Base-by-base conservation (phyloP, 345 rosid genomes). In the Carallia brachiata region DNA sequence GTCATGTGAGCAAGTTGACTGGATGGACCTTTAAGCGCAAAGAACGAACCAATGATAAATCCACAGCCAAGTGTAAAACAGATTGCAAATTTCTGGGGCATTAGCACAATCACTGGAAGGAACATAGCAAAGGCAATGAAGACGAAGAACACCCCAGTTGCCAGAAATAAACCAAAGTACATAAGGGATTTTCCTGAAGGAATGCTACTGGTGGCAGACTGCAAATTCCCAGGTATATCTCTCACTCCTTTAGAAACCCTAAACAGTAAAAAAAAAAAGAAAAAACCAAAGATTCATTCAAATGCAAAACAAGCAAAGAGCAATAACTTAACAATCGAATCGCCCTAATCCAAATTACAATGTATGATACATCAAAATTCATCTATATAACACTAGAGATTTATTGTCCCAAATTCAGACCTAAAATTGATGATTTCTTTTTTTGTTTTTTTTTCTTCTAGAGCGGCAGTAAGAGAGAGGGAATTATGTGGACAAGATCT, bases 1-100 rank as follows among this genome's bases (percentile, higher is more conserved):
- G 85, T 73, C 99, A 92, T 92, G 78, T 95, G 98, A 4, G 76
- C 80, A 19, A 92, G 82, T 78, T 92, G 98, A 75, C 77, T 84
- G 82, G 77, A 74, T 17, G 98, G 91, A 75, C 99, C 99, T 76
- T 87, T 88, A 68, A 95, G 92, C 17, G 97, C 94, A 30, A 92
- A 89, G 82, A 95, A 92, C 4, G 98, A 90, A 7, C 88, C 91
- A 61, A 92, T 84, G 72, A 95, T 92, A 72, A 92, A 89, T 67
- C 80, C 79, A 75, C 99, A 90, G 55, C 99, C 99, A 23, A 92
- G 77, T 34, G 98, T 92, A 74, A 95, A 95, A 84, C 97, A 92
- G 62, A 89, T 84, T 31, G 98, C 94, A 69, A 95, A 95, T 65
- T 95, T 95, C 90, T 95, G 97, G 37, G 99, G 97, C 94, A 89